phyloP scores from a whole-genome alignment of 257 asterid species.

The Solanum bukasovii region DNA sequence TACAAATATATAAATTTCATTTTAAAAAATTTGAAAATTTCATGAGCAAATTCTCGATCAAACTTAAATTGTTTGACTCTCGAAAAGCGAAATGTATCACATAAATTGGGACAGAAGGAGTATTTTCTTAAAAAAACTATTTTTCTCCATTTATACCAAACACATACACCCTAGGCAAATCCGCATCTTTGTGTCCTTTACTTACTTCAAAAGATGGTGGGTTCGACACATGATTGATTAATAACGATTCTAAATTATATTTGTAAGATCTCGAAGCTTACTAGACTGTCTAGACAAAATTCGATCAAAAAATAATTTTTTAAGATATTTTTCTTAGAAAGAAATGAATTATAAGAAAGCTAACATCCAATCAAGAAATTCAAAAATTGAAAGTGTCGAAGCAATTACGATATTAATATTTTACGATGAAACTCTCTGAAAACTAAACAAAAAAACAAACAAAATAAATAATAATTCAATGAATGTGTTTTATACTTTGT shows the following conservation, averaged over 20 bases:
- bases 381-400: neutral
- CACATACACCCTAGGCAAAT: neutral
- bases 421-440: neutral
- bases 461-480: too few species aligned
- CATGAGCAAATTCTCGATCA: too few species aligned
- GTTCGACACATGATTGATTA: too few species aligned
- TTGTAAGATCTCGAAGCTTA: neutral
- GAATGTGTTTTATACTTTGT: too few species aligned
- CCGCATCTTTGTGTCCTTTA: neutral
- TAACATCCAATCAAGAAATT: constrained; percentile 29
- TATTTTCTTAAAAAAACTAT: neutral
- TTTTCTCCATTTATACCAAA: neutral
- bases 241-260: too few species aligned
- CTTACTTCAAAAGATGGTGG: neutral
- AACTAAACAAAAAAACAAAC: neutral
- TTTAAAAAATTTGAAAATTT: too few species aligned
- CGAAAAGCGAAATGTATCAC: too few species aligned
- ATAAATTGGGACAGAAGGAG: too few species aligned
- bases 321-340: neutral
- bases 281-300: neutral
- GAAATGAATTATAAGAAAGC: neutral
- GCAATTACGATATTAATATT: neutral
- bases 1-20: too few species aligned
- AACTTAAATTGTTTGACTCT: too few species aligned
- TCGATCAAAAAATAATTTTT: neutral